These are phyloP conservation scores for Candida glaebosa DNA, from an alignment of 805 yeast genomes.

Conservation along the genomic window DNA sequence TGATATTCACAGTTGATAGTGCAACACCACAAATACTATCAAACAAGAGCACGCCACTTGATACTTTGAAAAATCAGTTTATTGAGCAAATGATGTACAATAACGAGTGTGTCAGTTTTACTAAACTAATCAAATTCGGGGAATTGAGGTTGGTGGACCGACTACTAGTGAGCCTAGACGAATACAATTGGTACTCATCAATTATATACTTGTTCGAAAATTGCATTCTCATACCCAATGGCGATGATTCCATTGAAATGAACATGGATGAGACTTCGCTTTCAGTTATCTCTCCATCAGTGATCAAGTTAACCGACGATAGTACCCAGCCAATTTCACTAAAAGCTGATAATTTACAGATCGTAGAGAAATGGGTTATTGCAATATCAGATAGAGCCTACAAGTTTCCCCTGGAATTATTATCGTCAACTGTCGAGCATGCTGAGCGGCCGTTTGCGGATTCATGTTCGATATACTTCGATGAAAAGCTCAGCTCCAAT, in stretches of 20 bases:
- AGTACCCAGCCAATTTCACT: not conserved
- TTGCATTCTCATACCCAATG: not conserved
- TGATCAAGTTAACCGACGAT: not conserved
- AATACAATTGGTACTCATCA: not conserved
- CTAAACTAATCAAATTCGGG: not conserved
- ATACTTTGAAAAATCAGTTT: constrained; percentile 1
- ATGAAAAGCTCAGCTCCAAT: not conserved
- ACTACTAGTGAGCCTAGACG: not conserved
- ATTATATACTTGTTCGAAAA: constrained; percentile 2
- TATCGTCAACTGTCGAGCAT: constrained; percentile 29
- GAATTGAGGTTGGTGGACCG: constrained; percentile 3
- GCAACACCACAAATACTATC: not conserved
- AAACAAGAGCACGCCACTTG: constrained; percentile 1
- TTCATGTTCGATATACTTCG: constrained; percentile 3
- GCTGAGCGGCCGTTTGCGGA: not conserved
- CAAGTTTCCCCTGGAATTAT: constrained; percentile 30
- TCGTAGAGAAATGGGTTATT: constrained; percentile 43
- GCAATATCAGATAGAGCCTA: constrained; percentile 32
- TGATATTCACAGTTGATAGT: constrained; percentile 1
- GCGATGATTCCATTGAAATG: not conserved
- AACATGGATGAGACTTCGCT: not conserved
- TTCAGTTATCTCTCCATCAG: not conserved
- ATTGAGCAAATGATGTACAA: not conserved
- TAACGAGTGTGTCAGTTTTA: constrained; percentile 1
- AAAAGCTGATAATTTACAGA: constrained; percentile 9